Evolutionary conservation across 192 early-diverging fungal species (phyloP).

Genomic region (Coemansia furcata): DNA sequence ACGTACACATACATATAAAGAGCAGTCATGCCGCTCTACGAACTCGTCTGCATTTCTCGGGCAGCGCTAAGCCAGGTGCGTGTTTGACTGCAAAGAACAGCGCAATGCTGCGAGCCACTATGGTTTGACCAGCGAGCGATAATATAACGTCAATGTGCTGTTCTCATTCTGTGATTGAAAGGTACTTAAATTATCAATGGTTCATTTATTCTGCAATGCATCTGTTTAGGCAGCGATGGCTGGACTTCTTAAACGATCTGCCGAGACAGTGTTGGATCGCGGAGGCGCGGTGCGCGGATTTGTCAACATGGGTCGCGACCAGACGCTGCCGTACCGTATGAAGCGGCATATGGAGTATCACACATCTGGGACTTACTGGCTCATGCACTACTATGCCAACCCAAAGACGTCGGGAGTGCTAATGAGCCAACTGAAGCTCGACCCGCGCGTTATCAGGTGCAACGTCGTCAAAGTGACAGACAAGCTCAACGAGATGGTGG

Average conservation of each 20-base stretch:
- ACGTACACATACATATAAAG: not conserved
- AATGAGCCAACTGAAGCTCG: constrained; percentile 61
- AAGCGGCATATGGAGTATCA: constrained; percentile 84
- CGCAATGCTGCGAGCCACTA: not conserved
- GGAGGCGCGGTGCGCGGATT: constrained; percentile 86
- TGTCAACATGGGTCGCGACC: constrained; percentile 65
- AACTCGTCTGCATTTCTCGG: constrained; percentile 67
- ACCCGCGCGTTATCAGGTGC: constrained; percentile 72
- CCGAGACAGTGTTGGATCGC: constrained; percentile 74
- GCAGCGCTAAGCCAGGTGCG: constrained; percentile 55
- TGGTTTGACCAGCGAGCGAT: not conserved
- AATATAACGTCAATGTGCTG: not conserved
- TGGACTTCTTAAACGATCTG: constrained; percentile 71
- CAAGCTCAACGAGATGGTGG: constrained; percentile 59
- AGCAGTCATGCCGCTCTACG: constrained; percentile 64
- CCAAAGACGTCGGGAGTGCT: constrained; percentile 62
- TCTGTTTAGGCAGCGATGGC: constrained; percentile 59
- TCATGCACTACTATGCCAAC: constrained; percentile 77
- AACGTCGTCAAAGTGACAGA: constrained; percentile 69
- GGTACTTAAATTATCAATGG: not conserved
- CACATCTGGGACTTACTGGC: constrained; percentile 66
- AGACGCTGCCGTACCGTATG: constrained; percentile 80
- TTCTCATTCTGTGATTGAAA: not conserved
- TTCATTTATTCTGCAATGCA: not conserved
- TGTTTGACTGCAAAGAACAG: not conserved